Base-by-base conservation (phyloP, 495 filamentous ascomycete species). In the Aspergillus conjunctus region DNA sequence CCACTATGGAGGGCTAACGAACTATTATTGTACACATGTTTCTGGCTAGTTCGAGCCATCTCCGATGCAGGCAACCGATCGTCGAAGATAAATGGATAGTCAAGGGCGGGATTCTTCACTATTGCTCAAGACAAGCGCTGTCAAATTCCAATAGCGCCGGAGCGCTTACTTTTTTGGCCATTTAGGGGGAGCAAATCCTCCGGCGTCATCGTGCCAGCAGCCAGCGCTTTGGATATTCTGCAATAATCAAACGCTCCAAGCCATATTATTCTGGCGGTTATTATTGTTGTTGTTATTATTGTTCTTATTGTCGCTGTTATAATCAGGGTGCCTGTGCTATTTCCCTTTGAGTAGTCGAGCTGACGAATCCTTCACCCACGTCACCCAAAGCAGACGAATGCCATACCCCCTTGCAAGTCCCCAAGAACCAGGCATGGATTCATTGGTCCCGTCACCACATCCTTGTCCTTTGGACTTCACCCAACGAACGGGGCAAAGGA, bases 101-200 rank as follows among this genome's bases (percentile, higher is more conserved):
- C 43, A 15, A 50, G 43, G 39, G 39, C 43, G 11, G 14, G 31
- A 50, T 11, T 31, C 39, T 50, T 56, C n/a, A 59, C 48, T 53
- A 41, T 58, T 49, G 32, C 21, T 41, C 26, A 54, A 51, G 51
- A 56, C 45, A 58, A 56, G 50, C 46, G 54, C 66, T 68, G 66
- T 65, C 66, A 68, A 51, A 62, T 54, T 61, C 54, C 66, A 68
- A 68, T 68, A 68, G 66, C 57, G 66, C 63, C 66, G 62, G 62
- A 65, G 59, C 34, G 52, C 62, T 54, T 56, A 65, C 56, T 48
- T 55, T 32, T 65, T 67, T 46, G 39, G 64, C 45, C 56, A 58
- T 39, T 46, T 44, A 46, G 46, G 50, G 41, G 52, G 22, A 44
- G 34, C 46, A 17, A 57, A 59, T 60, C 54, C 62, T 57, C 62